phyloP scores from a whole-genome alignment of 1,139 yeast species.

The Protomyces inundatus region DNA sequence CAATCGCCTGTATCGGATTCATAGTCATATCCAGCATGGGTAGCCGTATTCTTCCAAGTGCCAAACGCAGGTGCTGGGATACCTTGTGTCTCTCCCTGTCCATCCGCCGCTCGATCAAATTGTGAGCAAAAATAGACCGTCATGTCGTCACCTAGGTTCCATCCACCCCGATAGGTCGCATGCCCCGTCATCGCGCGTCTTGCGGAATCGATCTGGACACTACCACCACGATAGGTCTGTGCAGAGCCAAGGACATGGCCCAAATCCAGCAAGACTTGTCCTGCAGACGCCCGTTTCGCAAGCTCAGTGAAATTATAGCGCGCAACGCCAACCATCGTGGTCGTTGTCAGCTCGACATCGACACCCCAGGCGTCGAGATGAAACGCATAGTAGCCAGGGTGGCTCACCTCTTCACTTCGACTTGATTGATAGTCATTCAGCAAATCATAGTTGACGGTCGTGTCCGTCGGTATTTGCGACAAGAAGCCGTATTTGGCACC shows the following conservation, averaged over 20 bases:
- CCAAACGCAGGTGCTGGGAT: constrained; percentile 20
- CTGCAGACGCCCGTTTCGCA: not conserved
- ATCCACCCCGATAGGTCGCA: constrained; percentile 23
- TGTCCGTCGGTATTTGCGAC: constrained; percentile 15
- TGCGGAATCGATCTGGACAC: constrained; percentile 1
- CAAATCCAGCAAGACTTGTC: constrained; percentile 15
- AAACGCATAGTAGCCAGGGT: constrained; percentile 18
- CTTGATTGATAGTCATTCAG: constrained; percentile 11
- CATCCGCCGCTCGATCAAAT: constrained; percentile 18
- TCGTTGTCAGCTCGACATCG: constrained; percentile 9
- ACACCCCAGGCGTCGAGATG: constrained; percentile 24
- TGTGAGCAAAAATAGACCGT: constrained; percentile 20
- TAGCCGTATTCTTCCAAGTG: constrained; percentile 19
- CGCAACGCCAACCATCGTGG: constrained; percentile 16
- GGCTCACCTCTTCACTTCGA: constrained; percentile 3
- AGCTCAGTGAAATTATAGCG: constrained; percentile 5
- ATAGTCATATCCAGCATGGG: constrained; percentile 16
- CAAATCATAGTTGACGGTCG: constrained; percentile 13
- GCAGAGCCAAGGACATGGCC: constrained; percentile 25
- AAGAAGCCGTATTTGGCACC: constrained; percentile 18
- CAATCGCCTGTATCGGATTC: constrained; percentile 25
- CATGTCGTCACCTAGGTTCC: constrained; percentile 20
- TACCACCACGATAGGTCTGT: constrained; percentile 21
- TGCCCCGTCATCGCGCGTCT: not conserved
- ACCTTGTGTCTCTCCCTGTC: constrained; percentile 22